Base-by-base conservation (phyloP, 768 basidiomycete genomes). In the Gymnopilus junonius region DNA sequence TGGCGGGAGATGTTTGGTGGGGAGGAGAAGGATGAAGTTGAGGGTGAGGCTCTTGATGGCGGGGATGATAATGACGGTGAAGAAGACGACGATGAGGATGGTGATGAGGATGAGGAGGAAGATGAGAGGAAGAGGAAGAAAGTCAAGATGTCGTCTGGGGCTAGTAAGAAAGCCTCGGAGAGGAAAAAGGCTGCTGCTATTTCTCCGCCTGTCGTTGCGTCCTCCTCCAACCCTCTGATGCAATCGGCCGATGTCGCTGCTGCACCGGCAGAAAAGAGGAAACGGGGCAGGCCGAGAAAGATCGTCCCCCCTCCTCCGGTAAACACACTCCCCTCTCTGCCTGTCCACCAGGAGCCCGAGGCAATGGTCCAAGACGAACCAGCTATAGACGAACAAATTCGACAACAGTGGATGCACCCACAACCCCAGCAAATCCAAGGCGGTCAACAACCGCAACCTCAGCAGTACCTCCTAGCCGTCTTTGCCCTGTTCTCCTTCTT, bases 401-500 rank as follows among this genome's bases (percentile, higher is more conserved):
- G 59, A 32, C 55, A 45, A 11, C 67, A 67, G 23, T 64, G 63
- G 61, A 21, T 60, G 6, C 55, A 62, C 12, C 35, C 56, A 23
- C 67, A 68, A 32, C 62, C 68, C 51, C 70, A 70, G n/a, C 70
- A 63, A 31, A 59, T 54, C 43, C 71, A 51, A 11, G 48, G 14
- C 2, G 29, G 31, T 12, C 29, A 73, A 48, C 74, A 76, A 34
- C 50, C 70, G 1, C 78, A 77, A 43, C 73, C 76, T 14, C 82
- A 79, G 25, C 92, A 93, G 64, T 93, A 91, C 73, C 87, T 94
- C 55, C 85, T 95, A 50, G 92, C 91, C 27, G 87, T 87, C 27
- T 94, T 94, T 69, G 91, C 91, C 0, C 80, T 94, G 58, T 93
- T 95, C 77, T 93, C 91, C 0, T 91, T 94, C 77, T 92, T 93